Percentiles rank a stretch among this genome's conserved stretches.
These are phyloP conservation scores for Aegilops tauschii DNA, from an alignment of 176 grass and related monocot species.

Conservation along the genomic window DNA sequence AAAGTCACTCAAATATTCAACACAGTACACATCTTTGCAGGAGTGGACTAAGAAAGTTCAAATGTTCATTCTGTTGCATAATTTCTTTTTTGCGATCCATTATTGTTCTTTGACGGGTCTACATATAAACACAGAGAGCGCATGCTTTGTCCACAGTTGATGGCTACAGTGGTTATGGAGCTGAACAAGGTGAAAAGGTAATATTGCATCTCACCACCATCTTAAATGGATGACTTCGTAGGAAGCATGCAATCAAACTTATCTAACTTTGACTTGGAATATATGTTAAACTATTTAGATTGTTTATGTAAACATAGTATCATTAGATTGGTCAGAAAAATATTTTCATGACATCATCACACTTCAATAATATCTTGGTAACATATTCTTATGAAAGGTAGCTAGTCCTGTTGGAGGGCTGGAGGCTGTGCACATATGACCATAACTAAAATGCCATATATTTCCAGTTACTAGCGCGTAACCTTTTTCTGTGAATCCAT, in stretches of 20 bases:
- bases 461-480: neutral
- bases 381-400: neutral
- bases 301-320: neutral
- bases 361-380: neutral
- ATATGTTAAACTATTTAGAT: neutral
- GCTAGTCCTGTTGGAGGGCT: neutral
- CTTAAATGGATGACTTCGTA: neutral
- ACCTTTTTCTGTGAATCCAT: slow-evolving; percentile 1
- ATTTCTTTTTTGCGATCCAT: neutral
- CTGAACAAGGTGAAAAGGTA: slow-evolving; percentile 99
- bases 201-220: neutral
- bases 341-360: neutral
- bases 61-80: neutral
- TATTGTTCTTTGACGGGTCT: neutral
- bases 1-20: neutral
- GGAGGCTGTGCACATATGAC: neutral
- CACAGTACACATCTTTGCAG: neutral
- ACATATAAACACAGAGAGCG: slow-evolving; percentile 58
- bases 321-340: neutral
- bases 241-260: neutral
- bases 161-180: slow-evolving; percentile 96
- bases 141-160: slow-evolving; percentile 67
- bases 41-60: neutral
- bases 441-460: neutral
- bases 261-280: neutral